Conservation (phyloP, 768 basidiomycete species). For the Crucibulum laeve region DNA sequence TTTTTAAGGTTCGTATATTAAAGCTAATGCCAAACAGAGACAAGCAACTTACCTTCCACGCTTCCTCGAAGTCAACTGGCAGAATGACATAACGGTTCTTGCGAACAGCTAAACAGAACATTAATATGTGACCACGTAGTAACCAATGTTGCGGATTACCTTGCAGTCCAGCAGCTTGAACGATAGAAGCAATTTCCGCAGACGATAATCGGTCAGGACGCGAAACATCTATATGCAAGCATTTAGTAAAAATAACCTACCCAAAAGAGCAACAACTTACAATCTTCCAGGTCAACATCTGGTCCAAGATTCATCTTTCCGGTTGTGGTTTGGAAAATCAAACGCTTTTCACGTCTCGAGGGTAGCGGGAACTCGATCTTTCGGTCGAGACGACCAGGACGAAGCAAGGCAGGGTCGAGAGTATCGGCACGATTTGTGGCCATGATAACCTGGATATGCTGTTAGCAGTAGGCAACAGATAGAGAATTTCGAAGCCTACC, state of each 20-base stretch:
- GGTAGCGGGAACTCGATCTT: conserved; percentile 99
- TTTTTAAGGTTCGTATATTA: conserved; percentile 23
- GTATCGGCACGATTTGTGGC: conserved; percentile 99
- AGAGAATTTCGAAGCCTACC: conserved; percentile 39
- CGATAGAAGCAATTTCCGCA: conserved; percentile 93
- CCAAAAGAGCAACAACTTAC: conserved; percentile 42
- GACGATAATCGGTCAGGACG: conserved; percentile 94
- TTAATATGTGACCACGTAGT: neutral
- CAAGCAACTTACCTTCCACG: conserved; percentile 93
- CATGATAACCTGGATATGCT: conserved; percentile 84
- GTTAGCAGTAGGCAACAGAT: neutral
- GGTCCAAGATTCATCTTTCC: conserved; percentile 97
- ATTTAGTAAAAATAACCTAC: conserved; percentile 6
- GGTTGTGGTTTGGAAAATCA: conserved; percentile 98
- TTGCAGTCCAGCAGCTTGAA: conserved; percentile 96
- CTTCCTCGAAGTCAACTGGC: conserved; percentile 97
- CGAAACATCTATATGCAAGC: conserved; percentile 70
- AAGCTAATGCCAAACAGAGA: conserved; percentile 34
- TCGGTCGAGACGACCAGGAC: conserved; percentile 94
- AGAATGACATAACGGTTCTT: conserved; percentile 98
- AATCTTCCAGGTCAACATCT: conserved; percentile 98
- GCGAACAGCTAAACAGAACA: conserved; percentile 68
- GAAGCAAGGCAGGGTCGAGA: conserved; percentile 92
- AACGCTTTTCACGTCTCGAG: conserved; percentile 87
- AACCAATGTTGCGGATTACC: conserved; percentile 39